phyloP scores from a whole-genome alignment of 2,329 filamentous ascomycete genomes.

The Malbranchea cinnamomea region DNA sequence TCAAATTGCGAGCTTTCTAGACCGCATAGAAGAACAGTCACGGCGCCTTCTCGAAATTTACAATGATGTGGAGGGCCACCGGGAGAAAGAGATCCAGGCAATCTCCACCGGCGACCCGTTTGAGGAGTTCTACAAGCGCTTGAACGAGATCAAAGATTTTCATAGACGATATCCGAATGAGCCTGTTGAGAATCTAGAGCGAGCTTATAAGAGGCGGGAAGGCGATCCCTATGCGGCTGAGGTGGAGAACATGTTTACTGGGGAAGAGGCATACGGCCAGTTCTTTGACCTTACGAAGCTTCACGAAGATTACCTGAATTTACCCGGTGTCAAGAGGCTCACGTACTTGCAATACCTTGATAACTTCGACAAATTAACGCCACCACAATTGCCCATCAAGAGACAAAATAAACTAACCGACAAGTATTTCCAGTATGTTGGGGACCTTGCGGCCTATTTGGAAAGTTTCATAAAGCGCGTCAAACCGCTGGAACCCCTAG shows the following conservation, averaged over 20 bases:
- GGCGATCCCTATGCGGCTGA: conserved; percentile 49
- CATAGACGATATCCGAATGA: conserved; percentile 88
- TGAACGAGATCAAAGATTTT: conserved; percentile 68
- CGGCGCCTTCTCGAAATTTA: conserved; percentile 69
- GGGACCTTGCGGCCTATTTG: conserved; percentile 64
- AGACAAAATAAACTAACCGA: conserved; percentile 78
- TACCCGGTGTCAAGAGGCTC: conserved; percentile 70
- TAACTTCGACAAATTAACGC: conserved; percentile 71
- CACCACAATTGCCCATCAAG: conserved; percentile 59
- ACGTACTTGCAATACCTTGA: conserved; percentile 90
- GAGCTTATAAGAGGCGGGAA: conserved; percentile 67
- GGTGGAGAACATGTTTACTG: conserved; percentile 85
- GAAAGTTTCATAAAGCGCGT: conserved; percentile 78
- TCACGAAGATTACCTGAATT: conserved; percentile 81
- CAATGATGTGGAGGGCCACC: conserved; percentile 57
- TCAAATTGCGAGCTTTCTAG: conserved; percentile 72
- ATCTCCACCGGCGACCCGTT: conserved; percentile 77
- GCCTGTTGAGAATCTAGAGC: conserved; percentile 86
- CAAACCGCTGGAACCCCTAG: conserved; percentile 70
- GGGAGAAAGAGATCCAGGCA: conserved; percentile 65
- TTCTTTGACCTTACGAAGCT: conserved; percentile 76
- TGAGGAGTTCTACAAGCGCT: conserved; percentile 78
- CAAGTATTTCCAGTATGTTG: conserved; percentile 80
- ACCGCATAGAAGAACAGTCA: conserved; percentile 78
- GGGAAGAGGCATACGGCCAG: conserved; percentile 83